phyloP scores from a whole-genome alignment of 768 basidiomycete genomes.

The Cystobasidiopsis lactophilus region DNA sequence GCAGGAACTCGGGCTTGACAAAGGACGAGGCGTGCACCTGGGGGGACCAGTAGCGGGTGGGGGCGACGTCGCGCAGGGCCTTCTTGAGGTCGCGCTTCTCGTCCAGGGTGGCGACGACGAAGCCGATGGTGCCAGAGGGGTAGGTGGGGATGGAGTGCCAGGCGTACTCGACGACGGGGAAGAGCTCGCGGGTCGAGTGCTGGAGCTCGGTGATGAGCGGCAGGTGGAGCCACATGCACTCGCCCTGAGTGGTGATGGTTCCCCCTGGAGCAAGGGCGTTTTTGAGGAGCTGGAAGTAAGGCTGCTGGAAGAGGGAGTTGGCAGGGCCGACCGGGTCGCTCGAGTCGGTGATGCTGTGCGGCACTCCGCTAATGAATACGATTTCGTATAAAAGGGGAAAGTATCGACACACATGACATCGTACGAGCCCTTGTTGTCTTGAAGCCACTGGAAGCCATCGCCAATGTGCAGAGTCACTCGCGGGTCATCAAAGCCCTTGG shows the following conservation, averaged over 20 bases:
- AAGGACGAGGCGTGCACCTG: constrained; percentile 63
- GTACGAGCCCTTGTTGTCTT: constrained; percentile 50
- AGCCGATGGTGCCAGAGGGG: constrained; percentile 94
- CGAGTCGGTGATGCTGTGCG: constrained; percentile 45
- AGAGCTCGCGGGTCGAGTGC: constrained; percentile 45
- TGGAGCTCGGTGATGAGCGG: constrained; percentile 58
- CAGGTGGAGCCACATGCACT: constrained; percentile 87
- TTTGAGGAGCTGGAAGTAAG: constrained; percentile 85
- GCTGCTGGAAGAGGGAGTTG: constrained; percentile 77
- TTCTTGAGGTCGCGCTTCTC: constrained; percentile 41
- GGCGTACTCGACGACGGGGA: constrained; percentile 65
- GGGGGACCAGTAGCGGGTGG: constrained; percentile 54
- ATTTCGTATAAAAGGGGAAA: too few species aligned
- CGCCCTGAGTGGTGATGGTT: constrained; percentile 83
- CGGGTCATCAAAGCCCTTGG: constrained; percentile 50
- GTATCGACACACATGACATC: constrained; percentile 43
- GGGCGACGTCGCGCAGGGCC: constrained; percentile 51
- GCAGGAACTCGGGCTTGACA: constrained; percentile 76
- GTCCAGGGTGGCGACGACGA: constrained; percentile 68
- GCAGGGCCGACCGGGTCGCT: constrained; percentile 96
- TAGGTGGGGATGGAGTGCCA: constrained; percentile 95
- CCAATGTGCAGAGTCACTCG: constrained; percentile 70
- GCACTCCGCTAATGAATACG: too few species aligned
- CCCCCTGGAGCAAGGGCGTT: constrained; percentile 75
- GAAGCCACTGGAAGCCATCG: constrained; percentile 91